Conservation (phyloP, 2,329 filamentous ascomycete species). For the Rasamsonia emersonii region DNA sequence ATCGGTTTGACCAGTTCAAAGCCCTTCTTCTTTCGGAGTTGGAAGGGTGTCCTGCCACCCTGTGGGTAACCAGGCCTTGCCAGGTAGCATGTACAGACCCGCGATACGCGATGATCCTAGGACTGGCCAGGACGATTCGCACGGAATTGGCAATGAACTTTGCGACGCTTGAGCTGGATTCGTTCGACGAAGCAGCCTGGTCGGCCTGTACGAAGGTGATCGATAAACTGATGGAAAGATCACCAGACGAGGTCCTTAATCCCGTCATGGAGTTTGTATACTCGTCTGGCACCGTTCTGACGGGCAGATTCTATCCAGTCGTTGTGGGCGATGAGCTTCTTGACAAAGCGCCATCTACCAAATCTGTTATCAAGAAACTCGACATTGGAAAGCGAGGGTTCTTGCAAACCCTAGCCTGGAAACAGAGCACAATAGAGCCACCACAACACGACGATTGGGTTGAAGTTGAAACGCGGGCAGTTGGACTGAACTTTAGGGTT, state of each 20-base stretch:
- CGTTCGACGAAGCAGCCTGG: neutral
- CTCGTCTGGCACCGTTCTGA: conserved; percentile 7
- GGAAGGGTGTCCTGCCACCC: conserved; percentile 6
- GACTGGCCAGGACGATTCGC: conserved; percentile 20
- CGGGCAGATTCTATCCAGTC: conserved; percentile 10
- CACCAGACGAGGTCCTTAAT: conserved; percentile 6
- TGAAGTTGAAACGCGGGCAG: conserved; percentile 14
- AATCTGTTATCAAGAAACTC: conserved; percentile 5
- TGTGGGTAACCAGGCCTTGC: conserved; percentile 21
- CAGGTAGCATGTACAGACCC: conserved; percentile 21
- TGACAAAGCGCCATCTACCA: neutral
- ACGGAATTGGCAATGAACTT: conserved; percentile 19
- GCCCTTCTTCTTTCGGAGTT: neutral
- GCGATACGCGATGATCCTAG: conserved; percentile 17
- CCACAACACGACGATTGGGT: conserved; percentile 11
- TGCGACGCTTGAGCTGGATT: conserved; percentile 17
- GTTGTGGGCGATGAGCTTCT: neutral
- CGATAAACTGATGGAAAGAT: conserved; percentile 7
- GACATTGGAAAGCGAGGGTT: conserved; percentile 13
- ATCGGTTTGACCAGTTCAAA: neutral
- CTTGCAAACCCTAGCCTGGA: conserved; percentile 16
- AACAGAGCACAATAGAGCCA: neutral
- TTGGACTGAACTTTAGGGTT: conserved; percentile 20
- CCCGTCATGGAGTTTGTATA: conserved; percentile 15
- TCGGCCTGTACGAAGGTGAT: conserved; percentile 8